These are phyloP conservation scores for Eragrostis nindensis DNA, from an alignment of 176 grass and related monocot genomes.

Conservation along the genomic window DNA sequence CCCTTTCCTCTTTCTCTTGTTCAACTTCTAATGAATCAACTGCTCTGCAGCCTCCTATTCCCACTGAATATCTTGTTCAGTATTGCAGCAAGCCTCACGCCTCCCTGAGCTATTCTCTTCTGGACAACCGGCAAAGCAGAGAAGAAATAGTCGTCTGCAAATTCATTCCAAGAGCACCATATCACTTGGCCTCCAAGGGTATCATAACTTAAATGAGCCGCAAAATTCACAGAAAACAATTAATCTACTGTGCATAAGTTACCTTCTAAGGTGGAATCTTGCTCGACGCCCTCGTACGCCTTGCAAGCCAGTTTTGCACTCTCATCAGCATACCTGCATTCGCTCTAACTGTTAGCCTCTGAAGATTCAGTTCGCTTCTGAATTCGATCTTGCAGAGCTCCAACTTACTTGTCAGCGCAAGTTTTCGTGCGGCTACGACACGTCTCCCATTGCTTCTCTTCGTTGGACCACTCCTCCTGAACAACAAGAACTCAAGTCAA, in stretches of 20 bases:
- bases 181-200: neutral
- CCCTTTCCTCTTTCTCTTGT: neutral
- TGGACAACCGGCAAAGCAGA: slow-evolving; percentile 46
- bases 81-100: slow-evolving; percentile 53
- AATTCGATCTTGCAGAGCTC: neutral
- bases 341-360: neutral
- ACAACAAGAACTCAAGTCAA: neutral
- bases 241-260: too few species aligned
- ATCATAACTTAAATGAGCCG: neutral
- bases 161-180: neutral
- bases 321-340: slow-evolving; percentile 56
- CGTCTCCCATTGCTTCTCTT: slow-evolving; percentile 59
- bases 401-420: slow-evolving; percentile 50
- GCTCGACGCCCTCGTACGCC: slow-evolving; percentile 54
- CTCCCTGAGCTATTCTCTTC: slow-evolving; percentile 65
- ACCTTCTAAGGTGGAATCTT: slow-evolving; percentile 58
- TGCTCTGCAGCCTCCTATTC: slow-evolving; percentile 34
- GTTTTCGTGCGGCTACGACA: slow-evolving; percentile 45
- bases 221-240: neutral
- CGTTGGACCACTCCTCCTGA: slow-evolving; percentile 53
- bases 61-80: slow-evolving; percentile 55
- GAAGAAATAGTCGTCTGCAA: slow-evolving; percentile 66
- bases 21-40: too few species aligned
- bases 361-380: neutral
- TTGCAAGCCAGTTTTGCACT: slow-evolving; percentile 51